Evolutionary conservation across 192 early-diverging fungal species (phyloP), one percentile per base, ranked within the genome.

Genomic region (Rhizophagus sp.): DNA sequence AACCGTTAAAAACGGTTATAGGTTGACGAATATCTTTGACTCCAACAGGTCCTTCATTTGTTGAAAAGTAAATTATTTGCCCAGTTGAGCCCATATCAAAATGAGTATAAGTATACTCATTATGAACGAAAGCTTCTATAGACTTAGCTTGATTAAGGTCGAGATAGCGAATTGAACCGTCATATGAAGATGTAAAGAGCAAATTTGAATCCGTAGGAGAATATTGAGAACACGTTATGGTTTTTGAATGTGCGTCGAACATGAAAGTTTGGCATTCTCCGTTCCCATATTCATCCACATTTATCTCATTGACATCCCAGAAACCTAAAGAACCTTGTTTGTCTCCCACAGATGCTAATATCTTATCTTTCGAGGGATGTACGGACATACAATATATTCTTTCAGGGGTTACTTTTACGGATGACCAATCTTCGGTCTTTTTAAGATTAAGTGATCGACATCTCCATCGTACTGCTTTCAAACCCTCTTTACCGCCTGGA

Each of bases 141-240:
- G 89, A 87, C 62, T 81, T 69, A 36, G 84, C 79, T 72, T 86
- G 85, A 24, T 88, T 83, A 79, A 93, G 81, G 75, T 93, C 92
- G 76, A 91, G 81, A n/a, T 79, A 84, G 13, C 89, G 88, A 15
- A 93, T 75, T 2, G 87, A 86, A 4, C 89, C 90, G 71, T 92
- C 91, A 76, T 90, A 92, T 0, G 90, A 92, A 1, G 85, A 87
- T 1, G 88, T 82, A 33, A 83, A 86, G 12, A 92, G 69, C 73
- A 87, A 86, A 41, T 84, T 85, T 4, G 84, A 64, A 66, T 91
- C 83, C 0, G 83, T 82, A 2, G 85, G 85, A 4, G 81, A 84
- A 68, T 87, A 91, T 73, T 86, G 81, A 66, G 91, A 80, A 52
- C 85, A 83, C 10, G 87, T 86, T 34, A 92, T 80, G 0, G 88